A percentile compares a stretch with the other conserved stretches of the same genome.
These are phyloP conservation scores for Ganoderma boninense DNA, from an alignment of 1,284 basidiomycete genomes.

Conservation along the genomic window DNA sequence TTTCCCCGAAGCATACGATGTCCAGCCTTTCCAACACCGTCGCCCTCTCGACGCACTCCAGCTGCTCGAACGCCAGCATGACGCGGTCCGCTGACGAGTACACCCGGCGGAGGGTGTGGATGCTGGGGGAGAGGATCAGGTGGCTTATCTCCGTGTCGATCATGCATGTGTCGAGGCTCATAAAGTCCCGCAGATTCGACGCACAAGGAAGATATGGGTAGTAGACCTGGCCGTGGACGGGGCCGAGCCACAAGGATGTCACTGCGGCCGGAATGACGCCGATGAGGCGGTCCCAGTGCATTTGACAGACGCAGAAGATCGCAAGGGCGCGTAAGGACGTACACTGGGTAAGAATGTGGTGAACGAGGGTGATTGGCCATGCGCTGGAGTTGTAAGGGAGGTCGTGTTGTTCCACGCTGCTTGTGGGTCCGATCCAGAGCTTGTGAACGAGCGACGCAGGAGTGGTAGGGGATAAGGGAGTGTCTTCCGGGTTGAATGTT, in stretches of 20 bases:
- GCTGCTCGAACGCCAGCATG: constrained; percentile 42
- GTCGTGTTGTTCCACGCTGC: constrained; percentile 33
- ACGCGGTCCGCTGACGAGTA: constrained; percentile 33
- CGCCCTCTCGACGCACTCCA: constrained; percentile 39
- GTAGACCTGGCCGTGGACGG: constrained; percentile 46
- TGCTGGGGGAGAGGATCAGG: constrained; percentile 41
- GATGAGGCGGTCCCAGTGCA: constrained; percentile 42
- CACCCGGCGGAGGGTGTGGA: constrained; percentile 42
- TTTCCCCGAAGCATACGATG: constrained; percentile 35
- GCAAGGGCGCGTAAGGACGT: constrained; percentile 40
- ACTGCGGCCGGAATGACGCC: constrained; percentile 44
- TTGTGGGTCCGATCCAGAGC: constrained; percentile 46
- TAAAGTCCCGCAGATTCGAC: constrained; percentile 38
- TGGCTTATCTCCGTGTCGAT: constrained; percentile 46
- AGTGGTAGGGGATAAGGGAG: constrained; percentile 25
- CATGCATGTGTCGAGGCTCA: constrained; percentile 46
- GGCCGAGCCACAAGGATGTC: constrained; percentile 44
- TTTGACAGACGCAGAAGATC: constrained; percentile 44
- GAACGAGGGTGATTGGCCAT: constrained; percentile 46
- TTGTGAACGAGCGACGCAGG: constrained; percentile 36
- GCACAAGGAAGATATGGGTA: constrained; percentile 39
- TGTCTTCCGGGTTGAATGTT: constrained; percentile 23
- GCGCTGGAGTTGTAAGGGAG: constrained; percentile 42
- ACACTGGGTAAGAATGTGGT: constrained; percentile 43
- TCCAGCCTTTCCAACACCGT: constrained; percentile 40